Evolutionary conservation across 78 protist genomes (phyloP), one percentile per base, ranked within the genome.

Genomic region (Ministeria vibrans): DNA sequence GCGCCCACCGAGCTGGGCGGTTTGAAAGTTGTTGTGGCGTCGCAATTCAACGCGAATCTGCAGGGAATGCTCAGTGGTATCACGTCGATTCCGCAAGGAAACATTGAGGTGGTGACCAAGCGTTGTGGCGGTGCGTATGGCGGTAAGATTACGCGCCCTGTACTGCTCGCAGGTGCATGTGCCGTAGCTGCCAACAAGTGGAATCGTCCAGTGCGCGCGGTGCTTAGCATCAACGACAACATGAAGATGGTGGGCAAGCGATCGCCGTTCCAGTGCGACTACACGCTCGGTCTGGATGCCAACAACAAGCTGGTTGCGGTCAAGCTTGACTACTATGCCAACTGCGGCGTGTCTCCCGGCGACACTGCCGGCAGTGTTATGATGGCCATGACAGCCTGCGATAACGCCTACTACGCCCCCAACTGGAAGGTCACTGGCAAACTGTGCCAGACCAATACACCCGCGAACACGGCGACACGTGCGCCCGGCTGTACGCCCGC

Each of bases 91-190:
- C 75, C 86, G 61, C 36, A n/a, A 38, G 0, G 59, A 45, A 28
- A 32, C 43, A 82, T 91, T 27, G 55, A n/a, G 3, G 81, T 44
- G 53, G 61, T 44, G 55, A 18, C n/a, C 43, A 36, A 39, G 71
- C 86, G 94, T 20, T 22, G 39, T 30, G 96, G 96, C 32, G 92
- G 92, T 41, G 88, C 90, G 15, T 89, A 80, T 69, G 92, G 92
- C 25, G 89, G 89, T 72, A 89, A 89, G 81, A 69, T 82, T 62
- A 51, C 77, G 61, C 80, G 87, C 23, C 38, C 61, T 62, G 0
- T 25, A 43, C 53, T 34, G n/a, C 1, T 45, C 28, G 83, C 92
- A 42, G 9, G 70, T 5, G 92, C 82, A 64, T 76, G 77, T 7
- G 89, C 89, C 25, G 75, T 82, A 34, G 87, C 88, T 20, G 92